A percentile compares a stretch with the other conserved stretches of the same genome.
phyloP scores from a whole-genome alignment of 495 filamentous ascomycete species.

The Evansstolkia leycettana region DNA sequence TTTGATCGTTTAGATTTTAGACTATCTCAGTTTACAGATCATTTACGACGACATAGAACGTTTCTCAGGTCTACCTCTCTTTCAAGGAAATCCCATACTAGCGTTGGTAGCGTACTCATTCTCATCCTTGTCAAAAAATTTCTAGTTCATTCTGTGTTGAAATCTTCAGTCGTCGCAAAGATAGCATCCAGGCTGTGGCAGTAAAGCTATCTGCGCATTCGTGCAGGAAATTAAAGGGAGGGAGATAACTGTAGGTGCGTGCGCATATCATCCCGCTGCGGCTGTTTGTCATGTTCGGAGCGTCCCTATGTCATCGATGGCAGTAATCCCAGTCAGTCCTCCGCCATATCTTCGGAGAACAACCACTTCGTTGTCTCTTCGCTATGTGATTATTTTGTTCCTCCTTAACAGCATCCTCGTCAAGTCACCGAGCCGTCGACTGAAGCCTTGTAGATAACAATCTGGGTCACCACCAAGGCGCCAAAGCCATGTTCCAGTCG shows the following conservation, averaged over 20 bases:
- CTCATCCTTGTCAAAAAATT: no score
- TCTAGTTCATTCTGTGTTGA: no score
- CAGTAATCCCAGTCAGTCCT: not conserved
- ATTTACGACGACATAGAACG: no score
- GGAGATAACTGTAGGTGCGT: not conserved
- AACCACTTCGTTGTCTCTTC: not conserved
- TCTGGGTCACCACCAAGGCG: not conserved
- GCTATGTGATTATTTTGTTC: not conserved
- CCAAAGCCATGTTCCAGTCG: slow-evolving; percentile 62
- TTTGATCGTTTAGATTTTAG: no score
- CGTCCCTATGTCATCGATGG: not conserved
- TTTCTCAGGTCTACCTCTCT: no score
- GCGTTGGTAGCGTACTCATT: no score
- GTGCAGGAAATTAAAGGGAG: not conserved
- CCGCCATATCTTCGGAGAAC: not conserved
- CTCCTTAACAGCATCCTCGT: not conserved
- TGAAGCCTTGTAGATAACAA: not conserved
- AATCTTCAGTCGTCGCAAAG: no score
- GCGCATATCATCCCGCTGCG: not conserved
- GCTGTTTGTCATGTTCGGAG: not conserved
- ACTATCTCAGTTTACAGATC: no score
- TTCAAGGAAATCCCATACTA: no score
- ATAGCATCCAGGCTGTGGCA: not conserved
- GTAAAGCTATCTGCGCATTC: not conserved
- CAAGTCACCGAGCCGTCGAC: not conserved